Evolutionary conservation across 495 filamentous ascomycete genomes (phyloP).

Genomic region (Aspergillus bridgeri): DNA sequence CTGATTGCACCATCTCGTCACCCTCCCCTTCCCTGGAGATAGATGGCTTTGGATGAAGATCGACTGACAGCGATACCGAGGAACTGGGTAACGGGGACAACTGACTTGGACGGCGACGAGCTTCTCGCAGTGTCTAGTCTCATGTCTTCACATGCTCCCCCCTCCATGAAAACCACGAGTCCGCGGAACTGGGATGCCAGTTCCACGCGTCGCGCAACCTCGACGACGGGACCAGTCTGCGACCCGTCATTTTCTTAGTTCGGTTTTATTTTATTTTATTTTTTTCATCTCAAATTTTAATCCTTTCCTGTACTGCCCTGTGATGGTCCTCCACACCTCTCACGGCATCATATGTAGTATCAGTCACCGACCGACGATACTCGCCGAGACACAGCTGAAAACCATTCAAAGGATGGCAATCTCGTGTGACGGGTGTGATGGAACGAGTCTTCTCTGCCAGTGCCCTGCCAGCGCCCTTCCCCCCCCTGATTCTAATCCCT

Average conservation of each 20-base stretch:
- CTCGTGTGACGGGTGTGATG: background rate
- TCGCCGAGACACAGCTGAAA: background rate
- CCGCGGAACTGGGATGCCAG: conserved; percentile 5
- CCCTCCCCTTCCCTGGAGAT: background rate
- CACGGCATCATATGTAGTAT: background rate
- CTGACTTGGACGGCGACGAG: background rate
- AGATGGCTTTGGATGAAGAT: background rate
- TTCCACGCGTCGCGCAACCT: conserved; percentile 4
- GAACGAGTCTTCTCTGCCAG: too few relatives aligned
- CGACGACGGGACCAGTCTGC: background rate
- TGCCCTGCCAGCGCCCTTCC: too few relatives aligned
- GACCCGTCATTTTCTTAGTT: background rate
- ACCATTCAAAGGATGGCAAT: background rate
- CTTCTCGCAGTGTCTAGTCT: too few relatives aligned
- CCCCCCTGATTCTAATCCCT: background rate
- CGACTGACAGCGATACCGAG: conserved; percentile 3
- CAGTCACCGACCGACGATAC: background rate
- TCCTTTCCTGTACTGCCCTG: background rate
- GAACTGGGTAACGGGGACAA: background rate
- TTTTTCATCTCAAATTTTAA: background rate
- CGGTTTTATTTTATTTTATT: background rate
- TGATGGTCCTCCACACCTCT: background rate
- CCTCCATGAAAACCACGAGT: conserved; percentile 4
- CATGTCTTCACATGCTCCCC: conserved; percentile 7
- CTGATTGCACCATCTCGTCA: conserved; percentile 3